Evolutionary conservation across 1,284 basidiomycete genomes (phyloP).

Genomic region (Ceratobasidium sp.): DNA sequence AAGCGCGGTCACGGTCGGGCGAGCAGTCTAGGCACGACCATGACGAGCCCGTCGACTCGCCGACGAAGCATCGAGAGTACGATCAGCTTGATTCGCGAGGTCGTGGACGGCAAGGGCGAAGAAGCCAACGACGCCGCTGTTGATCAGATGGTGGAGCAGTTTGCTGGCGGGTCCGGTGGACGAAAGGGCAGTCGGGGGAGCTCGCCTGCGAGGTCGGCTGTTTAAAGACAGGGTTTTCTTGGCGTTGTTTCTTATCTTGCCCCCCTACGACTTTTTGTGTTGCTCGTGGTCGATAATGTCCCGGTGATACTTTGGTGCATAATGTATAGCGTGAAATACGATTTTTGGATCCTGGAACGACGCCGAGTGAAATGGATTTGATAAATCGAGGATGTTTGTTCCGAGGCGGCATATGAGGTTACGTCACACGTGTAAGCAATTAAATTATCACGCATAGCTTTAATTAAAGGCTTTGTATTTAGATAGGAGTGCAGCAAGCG

Average conservation of each 20-base stretch:
- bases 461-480: too few relatives aligned
- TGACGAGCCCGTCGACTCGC: conserved; percentile 93
- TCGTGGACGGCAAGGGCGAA: conserved; percentile 72
- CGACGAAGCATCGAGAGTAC: conserved; percentile 95
- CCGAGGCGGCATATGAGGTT: not conserved
- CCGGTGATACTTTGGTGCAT: conserved; percentile 19
- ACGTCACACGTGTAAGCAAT: too few relatives aligned
- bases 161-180: conserved; percentile 11
- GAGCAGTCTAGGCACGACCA: conserved; percentile 94
- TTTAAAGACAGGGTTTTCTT: not conserved
- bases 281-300: not conserved
- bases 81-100: conserved; percentile 93
- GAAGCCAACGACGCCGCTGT: conserved; percentile 42
- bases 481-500: too few relatives aligned
- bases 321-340: conserved; percentile 41
- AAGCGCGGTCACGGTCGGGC: conserved; percentile 83
- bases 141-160: conserved; percentile 39
- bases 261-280: not conserved
- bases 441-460: too few relatives aligned
- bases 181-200: conserved; percentile 13
- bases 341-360: conserved; percentile 6
- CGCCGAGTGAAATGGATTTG: too few relatives aligned
- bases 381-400: not conserved
- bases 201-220: conserved; percentile 17
- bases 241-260: not conserved